A percentile compares a stretch with the other conserved stretches of the same genome.
phyloP scores from a whole-genome alignment of 352 stramenopile species.

The Phytophthora kernoviae region DNA sequence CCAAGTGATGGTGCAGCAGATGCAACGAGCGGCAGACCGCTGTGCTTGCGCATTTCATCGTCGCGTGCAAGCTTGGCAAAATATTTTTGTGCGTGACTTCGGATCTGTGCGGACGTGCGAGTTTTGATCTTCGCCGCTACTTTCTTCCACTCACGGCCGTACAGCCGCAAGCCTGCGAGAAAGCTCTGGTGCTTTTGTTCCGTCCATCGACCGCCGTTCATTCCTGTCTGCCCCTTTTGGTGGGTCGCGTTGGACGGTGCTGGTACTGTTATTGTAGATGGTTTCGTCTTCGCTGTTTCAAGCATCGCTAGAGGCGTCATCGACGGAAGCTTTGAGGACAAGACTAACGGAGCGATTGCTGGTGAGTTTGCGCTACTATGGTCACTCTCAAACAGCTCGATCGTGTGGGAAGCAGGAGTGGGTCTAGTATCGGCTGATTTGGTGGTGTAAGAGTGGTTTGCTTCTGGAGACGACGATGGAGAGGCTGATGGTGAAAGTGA shows the following conservation, averaged over 20 bases:
- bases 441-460: conserved; percentile 10
- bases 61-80: conserved; percentile 87
- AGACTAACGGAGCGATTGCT: conserved; percentile 30
- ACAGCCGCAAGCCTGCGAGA: conserved; percentile 90
- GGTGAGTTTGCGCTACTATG: conserved; percentile 26
- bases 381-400: conserved; percentile 25
- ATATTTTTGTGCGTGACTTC: conserved; percentile 88
- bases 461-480: conserved; percentile 9
- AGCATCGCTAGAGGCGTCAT: conserved; percentile 28
- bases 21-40: conserved; percentile 27
- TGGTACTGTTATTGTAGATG: conserved; percentile 10
- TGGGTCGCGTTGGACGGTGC: conserved; percentile 44
- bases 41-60: conserved; percentile 66
- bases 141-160: conserved; percentile 98
- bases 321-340: conserved; percentile 26
- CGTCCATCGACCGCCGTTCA: conserved; percentile 94
- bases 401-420: conserved; percentile 11
- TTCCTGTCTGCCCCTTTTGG: conserved; percentile 60
- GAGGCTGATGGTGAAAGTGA: conserved; percentile 20
- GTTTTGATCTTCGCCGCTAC: conserved; percentile 90
- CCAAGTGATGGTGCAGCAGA: conserved; percentile 5
- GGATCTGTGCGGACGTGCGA: conserved; percentile 85
- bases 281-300: conserved; percentile 22
- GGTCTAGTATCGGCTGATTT: conserved; percentile 12
- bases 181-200: conserved; percentile 96